Conservation (phyloP, 257 asterid genomes). For the Solanum etuberosum region DNA sequence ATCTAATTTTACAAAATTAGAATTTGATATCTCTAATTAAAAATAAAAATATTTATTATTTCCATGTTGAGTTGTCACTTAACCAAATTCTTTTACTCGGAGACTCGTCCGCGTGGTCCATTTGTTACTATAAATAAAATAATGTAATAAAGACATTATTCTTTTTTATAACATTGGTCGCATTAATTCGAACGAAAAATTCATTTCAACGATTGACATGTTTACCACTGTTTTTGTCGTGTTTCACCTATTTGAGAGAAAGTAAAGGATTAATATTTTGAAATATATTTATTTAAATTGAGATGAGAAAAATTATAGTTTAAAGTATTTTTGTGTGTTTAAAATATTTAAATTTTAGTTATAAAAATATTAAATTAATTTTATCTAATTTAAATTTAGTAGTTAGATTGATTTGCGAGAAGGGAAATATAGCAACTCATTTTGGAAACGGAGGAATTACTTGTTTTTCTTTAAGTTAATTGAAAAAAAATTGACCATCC, state of each 20-base stretch:
- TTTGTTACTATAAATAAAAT: not conserved
- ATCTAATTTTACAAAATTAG: too few species aligned
- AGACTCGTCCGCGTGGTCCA: not conserved
- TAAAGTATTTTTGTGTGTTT: too few species aligned
- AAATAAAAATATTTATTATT: not conserved
- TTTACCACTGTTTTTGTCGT: too few species aligned
- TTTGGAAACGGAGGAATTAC: not conserved
- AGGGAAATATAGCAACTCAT: not conserved
- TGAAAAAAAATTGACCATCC: not conserved
- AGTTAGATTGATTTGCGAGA: too few species aligned
- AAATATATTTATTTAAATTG: too few species aligned
- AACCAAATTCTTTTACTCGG: not conserved
- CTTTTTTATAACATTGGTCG: not conserved
- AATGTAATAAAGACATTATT: not conserved
- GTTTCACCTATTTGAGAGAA: not conserved
- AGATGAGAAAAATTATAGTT: too few species aligned
- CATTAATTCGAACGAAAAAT: not conserved
- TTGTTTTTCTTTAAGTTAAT: not conserved
- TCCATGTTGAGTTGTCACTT: not conserved
- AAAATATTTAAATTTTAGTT: too few species aligned
- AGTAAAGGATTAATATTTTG: too few species aligned
- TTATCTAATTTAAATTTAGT: too few species aligned
- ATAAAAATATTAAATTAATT: too few species aligned
- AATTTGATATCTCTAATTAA: not conserved
- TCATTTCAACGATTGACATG: not conserved